Percentiles rank a stretch among this genome's conserved stretches.
phyloP scores from a whole-genome alignment of 768 basidiomycete species.

The Leccinellum rugosiceps region DNA sequence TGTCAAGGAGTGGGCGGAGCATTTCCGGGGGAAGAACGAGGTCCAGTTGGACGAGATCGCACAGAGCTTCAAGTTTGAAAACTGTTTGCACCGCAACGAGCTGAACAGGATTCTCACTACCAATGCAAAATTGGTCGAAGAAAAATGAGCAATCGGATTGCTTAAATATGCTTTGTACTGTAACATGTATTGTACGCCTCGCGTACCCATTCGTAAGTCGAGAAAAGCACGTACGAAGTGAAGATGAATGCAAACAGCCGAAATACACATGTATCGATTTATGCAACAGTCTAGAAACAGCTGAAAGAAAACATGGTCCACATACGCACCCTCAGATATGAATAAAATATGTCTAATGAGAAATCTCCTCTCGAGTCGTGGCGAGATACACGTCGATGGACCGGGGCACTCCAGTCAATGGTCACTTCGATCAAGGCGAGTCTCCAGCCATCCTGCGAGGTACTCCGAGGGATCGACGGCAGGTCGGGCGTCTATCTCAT shows the following conservation, averaged over 20 bases:
- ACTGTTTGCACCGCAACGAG: constrained; percentile 65
- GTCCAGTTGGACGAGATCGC: constrained; percentile 70
- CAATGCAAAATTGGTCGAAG: constrained; percentile 29
- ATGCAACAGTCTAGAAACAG: neutral
- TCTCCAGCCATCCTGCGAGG: constrained; percentile 48
- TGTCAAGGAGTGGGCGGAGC: constrained; percentile 70
- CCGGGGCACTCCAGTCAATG: constrained; percentile 14
- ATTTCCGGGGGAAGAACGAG: constrained; percentile 56
- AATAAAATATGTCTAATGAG: neutral
- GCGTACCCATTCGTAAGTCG: neutral
- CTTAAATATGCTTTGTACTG: neutral
- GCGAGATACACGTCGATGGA: neutral
- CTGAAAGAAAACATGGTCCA: neutral
- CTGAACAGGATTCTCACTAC: constrained; percentile 55
- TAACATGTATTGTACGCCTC: neutral
- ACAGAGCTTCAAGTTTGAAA: constrained; percentile 68
- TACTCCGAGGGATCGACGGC: constrained; percentile 28
- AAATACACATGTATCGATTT: neutral
- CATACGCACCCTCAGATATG: neutral
- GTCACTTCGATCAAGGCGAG: constrained; percentile 10
- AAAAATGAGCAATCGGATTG: neutral
- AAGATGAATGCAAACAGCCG: neutral
- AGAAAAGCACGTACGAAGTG: neutral
- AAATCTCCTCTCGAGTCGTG: neutral
- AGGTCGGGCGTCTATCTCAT: constrained; percentile 40